Evolutionary conservation across 202 grass and related monocot species (phyloP).

Genomic region (Bolboschoenoplectus hybrid): DNA sequence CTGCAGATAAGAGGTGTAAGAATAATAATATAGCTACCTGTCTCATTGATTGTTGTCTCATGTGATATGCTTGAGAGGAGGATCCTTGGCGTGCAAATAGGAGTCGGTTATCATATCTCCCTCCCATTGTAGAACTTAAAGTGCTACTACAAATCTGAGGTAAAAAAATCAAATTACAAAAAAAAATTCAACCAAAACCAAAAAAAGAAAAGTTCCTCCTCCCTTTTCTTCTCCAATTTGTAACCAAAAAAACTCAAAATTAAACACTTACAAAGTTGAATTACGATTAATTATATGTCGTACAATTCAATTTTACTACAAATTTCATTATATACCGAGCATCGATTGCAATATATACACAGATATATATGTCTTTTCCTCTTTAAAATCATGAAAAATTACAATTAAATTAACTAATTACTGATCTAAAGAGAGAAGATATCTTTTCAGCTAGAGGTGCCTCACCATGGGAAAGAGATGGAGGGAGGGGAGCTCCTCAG

Average conservation of each 20-base stretch:
- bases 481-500: constrained; percentile 25
- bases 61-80: constrained; percentile 37
- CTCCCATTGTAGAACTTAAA: constrained; percentile 23
- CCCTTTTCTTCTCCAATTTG: no score
- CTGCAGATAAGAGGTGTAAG: no score
- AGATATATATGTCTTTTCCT: no score
- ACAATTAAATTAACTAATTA: no score
- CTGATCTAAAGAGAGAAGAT: no score
- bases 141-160: constrained; percentile 49
- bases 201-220: not conserved
- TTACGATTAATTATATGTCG: no score
- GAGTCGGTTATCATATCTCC: constrained; percentile 40
- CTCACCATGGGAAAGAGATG: constrained; percentile 46
- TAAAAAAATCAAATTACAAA: constrained; percentile 8
- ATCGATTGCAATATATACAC: no score
- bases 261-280: no score
- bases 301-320: no score
- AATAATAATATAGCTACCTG: not conserved
- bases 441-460: not conserved
- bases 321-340: no score
- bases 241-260: no score
- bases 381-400: no score
- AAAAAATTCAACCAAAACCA: not conserved
- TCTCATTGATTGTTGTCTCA: constrained; percentile 34
- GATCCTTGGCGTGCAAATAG: constrained; percentile 50